These are phyloP conservation scores for Cucumis sativus DNA, from an alignment of 306 rosid species.

Conservation along the genomic window DNA sequence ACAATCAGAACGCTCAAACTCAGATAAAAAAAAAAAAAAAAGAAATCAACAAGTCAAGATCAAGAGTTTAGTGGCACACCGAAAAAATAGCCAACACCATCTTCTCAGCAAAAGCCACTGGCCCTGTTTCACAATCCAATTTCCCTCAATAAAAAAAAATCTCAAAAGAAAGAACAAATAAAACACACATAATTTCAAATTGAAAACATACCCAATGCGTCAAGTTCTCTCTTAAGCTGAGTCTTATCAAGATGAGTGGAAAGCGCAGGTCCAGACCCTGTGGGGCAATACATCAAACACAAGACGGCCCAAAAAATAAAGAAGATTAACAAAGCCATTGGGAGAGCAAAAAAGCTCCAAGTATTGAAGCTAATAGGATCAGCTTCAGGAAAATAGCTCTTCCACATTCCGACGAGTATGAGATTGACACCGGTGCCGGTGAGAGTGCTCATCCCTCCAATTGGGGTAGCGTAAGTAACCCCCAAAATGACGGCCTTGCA, in stretches of 20 bases:
- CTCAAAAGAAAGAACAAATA: not conserved
- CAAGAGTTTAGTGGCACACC: conserved; percentile 20
- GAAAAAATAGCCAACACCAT: conserved; percentile 56
- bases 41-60: not conserved
- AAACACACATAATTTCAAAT: not conserved
- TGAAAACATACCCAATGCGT: conserved; percentile 39
- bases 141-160: not conserved
- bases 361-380: conserved; percentile 62
- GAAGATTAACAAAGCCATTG: conserved; percentile 37
- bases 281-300: conserved; percentile 41
- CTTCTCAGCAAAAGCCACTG: conserved; percentile 85
- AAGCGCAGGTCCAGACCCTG: conserved; percentile 34
- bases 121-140: conserved; percentile 34
- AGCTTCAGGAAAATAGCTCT: conserved; percentile 41
- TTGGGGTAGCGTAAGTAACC: conserved; percentile 45
- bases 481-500: conserved; percentile 70
- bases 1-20: not conserved
- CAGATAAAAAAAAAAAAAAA: not conserved
- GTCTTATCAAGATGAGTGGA: conserved; percentile 49
- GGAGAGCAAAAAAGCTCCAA: conserved; percentile 64
- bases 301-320: conserved; percentile 45
- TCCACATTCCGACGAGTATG: conserved; percentile 80
- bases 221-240: conserved; percentile 61
- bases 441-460: conserved; percentile 73
- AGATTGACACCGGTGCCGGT: conserved; percentile 91